Conservation (phyloP, 1,139 yeast species). For the Groenewaldozyma sp. region DNA sequence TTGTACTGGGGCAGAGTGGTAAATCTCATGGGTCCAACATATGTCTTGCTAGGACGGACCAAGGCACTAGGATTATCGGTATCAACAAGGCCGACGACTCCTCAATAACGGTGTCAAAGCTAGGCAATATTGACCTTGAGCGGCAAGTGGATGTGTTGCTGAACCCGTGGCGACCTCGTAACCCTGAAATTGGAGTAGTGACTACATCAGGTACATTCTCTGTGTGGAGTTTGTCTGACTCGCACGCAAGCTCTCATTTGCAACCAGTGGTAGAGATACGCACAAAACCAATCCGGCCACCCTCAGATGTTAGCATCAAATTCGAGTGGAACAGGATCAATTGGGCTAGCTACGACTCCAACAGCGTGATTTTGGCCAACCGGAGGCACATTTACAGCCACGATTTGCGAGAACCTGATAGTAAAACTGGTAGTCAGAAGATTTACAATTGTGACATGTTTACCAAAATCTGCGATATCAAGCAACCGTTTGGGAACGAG, state of each 20-base stretch:
- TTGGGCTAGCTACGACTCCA: slow-evolving; percentile 4
- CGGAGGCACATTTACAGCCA: slow-evolving; percentile 12
- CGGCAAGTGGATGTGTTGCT: no score
- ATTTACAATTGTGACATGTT: not conserved
- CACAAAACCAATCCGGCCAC: not conserved
- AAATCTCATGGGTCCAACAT: no score
- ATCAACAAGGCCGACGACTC: no score
- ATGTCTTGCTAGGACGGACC: not conserved
- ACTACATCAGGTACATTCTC: not conserved
- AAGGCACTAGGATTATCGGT: not conserved
- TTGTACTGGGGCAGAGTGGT: not conserved
- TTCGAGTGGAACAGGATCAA: not conserved
- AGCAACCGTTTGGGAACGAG: slow-evolving; percentile 14
- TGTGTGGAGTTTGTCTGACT: not conserved
- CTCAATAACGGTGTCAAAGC: no score
- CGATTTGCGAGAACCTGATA: slow-evolving; percentile 13
- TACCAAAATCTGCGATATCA: slow-evolving; percentile 14
- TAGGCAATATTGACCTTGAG: not conserved
- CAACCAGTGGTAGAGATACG: not conserved
- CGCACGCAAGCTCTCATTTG: no score
- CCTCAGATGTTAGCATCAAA: not conserved
- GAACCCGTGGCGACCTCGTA: no score
- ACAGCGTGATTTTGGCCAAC: slow-evolving; percentile 15
- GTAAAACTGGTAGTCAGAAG: not conserved
- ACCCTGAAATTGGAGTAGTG: no score